Base-by-base conservation (phyloP, 345 rosid species). In the Populus simonii region DNA sequence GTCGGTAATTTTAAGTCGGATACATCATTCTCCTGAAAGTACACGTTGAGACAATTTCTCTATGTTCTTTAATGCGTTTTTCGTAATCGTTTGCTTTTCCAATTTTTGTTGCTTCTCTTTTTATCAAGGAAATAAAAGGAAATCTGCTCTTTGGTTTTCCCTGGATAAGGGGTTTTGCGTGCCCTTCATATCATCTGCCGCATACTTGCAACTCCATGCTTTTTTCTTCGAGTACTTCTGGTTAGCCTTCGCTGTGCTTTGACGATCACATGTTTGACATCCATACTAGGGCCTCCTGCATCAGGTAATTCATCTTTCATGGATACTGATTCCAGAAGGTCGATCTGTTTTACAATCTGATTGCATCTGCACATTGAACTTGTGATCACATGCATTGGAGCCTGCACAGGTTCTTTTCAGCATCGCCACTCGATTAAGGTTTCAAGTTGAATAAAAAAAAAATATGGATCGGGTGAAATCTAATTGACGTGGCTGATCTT, bases 21-120 rank as follows among this genome's bases (percentile, higher is more conserved):
- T 93, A 95, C 97, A 90, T 90, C 85, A 90, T 89, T 94, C 97
- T 83, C 90, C 94, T 85, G 91, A 92, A 93, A 93, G 89, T 94
- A 93, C 93, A 92, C 98, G 89, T 92, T 95, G 92, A 90, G 87
- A 90, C 93, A 84, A 79, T 90, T 89, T 87, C 85, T 86, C 78
- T 72, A 12, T 85, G 76, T 75, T 79, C 78, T 83, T 85, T 49
- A 61, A 66, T 79, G 79, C 82, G 73, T 80, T 89, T 82, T 77
- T 74, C 73, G 55, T 82, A 70, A 35, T 55, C 27, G 61, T 74
- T 80, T 69, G 33, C 67, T 74, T 39, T 82, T 79, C 51, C 70
- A 2, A 62, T 31, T 13, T 41, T 72, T 79, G 75, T 66, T 73
- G 47, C 80, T 72, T 62, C 80, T 83, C 83, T 31, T 16, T 74